A percentile compares a stretch with the other conserved stretches of the same genome.
Evolutionary conservation across 2,329 filamentous ascomycete species (phyloP).

Genomic region (Venturia carpophila): DNA sequence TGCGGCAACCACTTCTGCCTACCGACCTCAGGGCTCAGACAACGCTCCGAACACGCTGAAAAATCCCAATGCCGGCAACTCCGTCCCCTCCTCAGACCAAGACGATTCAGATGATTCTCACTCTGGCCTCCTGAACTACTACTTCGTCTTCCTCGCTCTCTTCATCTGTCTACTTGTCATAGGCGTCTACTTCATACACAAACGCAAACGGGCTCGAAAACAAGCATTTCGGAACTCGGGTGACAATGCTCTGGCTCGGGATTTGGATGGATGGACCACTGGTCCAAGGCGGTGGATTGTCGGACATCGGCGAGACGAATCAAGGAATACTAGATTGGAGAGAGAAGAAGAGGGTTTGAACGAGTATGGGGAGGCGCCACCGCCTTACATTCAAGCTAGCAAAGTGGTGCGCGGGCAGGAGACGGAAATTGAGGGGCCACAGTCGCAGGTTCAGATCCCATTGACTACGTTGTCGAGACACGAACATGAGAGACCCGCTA

Average conservation of each 20-base stretch:
- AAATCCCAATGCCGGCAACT: not conserved
- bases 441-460: not conserved
- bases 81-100: not conserved
- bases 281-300: conserved; percentile 21
- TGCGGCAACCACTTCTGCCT: conserved; percentile 6
- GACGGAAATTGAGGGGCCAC: not conserved
- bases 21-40: conserved; percentile 1
- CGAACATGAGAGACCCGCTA: not conserved
- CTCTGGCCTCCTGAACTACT: conserved; percentile 38
- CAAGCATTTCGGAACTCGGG: conserved; percentile 25
- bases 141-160: conserved; percentile 51
- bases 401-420: not conserved
- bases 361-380: conserved; percentile 57
- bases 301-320: conserved; percentile 23
- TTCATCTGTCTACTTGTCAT: conserved; percentile 38
- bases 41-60: conserved; percentile 1
- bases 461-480: conserved; percentile 10
- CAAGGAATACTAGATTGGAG: conserved; percentile 21
- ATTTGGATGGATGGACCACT: conserved; percentile 30
- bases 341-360: conserved; percentile 49
- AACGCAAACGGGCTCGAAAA: conserved; percentile 34
- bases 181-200: conserved; percentile 38
- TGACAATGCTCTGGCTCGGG: conserved; percentile 30
- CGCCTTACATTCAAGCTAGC: conserved; percentile 45
- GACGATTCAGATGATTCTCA: conserved; percentile 11